Conservation (phyloP, 2,329 filamentous ascomycete species). For the Eutypella sp. region DNA sequence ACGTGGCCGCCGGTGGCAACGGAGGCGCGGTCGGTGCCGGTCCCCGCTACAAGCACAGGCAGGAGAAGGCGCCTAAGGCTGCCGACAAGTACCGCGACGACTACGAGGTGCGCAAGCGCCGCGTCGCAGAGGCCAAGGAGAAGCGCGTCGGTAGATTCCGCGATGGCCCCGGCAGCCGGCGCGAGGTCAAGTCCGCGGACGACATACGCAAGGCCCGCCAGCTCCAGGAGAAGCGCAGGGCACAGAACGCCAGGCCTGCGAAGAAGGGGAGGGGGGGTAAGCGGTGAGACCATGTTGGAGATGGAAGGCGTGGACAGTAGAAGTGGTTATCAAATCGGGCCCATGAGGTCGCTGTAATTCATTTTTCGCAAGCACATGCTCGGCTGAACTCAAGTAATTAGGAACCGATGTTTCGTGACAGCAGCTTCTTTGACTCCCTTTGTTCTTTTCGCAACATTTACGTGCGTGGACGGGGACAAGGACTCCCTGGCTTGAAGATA, state of each 20-base stretch:
- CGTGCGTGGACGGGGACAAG: too few species aligned
- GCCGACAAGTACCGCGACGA: slow-evolving; percentile 91
- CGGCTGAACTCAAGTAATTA: too few species aligned
- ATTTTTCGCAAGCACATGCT: too few species aligned
- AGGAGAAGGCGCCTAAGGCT: slow-evolving; percentile 83
- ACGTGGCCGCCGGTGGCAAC: slow-evolving; percentile 24
- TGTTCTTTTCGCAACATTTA: too few species aligned
- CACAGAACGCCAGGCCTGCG: slow-evolving; percentile 82
- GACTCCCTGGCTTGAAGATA: too few species aligned
- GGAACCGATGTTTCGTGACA: too few species aligned
- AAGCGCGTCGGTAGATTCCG: slow-evolving; percentile 71
- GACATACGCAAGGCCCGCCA: slow-evolving; percentile 82
- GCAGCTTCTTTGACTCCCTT: too few species aligned
- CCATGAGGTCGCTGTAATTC: too few species aligned
- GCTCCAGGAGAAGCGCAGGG: slow-evolving; percentile 67
- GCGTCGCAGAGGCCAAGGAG: slow-evolving; percentile 80
- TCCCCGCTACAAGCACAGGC: slow-evolving; percentile 76
- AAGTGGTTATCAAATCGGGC: too few species aligned
- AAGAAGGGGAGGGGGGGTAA: slow-evolving; percentile 46
- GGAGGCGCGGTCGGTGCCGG: slow-evolving; percentile 34
- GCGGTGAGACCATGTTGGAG: too few species aligned
- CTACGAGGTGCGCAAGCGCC: slow-evolving; percentile 85
- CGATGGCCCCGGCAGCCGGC: slow-evolving; percentile 60
- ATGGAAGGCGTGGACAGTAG: too few species aligned
- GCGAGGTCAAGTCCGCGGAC: slow-evolving; percentile 74